Evolutionary conservation across 139 green algal species (phyloP).

Genomic region (Chlorella ohadii): DNA sequence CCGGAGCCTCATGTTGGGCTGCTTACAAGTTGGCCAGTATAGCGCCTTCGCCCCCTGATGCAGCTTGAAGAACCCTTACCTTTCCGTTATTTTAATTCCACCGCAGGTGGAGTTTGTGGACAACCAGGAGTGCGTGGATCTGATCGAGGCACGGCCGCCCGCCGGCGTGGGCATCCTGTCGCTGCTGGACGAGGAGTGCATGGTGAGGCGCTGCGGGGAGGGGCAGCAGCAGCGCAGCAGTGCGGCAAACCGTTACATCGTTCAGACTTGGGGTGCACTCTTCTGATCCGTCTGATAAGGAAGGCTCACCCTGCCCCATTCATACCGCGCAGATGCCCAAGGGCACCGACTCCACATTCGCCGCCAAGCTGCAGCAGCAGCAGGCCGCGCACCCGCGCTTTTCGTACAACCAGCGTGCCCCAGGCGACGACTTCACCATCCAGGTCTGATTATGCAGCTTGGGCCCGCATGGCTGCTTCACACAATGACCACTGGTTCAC

Average conservation of each 20-base stretch:
- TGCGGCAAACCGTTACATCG: too few relatives aligned
- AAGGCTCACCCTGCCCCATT: too few relatives aligned
- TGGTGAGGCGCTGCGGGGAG: slow-evolving; percentile 47
- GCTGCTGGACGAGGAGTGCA: slow-evolving; percentile 90
- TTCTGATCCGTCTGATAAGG: too few relatives aligned
- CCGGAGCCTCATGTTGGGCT: too few relatives aligned
- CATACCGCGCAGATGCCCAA: slow-evolving; percentile 36
- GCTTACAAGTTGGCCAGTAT: too few relatives aligned
- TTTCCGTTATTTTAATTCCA: neutral
- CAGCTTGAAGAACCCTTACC: neutral
- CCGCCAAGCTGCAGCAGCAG: slow-evolving; percentile 55
- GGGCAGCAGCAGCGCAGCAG: too few relatives aligned
- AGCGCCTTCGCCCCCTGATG: too few relatives aligned
- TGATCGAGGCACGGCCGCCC: slow-evolving; percentile 78
- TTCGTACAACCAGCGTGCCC: slow-evolving; percentile 43
- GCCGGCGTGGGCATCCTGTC: slow-evolving; percentile 83
- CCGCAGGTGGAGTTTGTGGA: slow-evolving; percentile 87
- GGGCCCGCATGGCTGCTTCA: too few relatives aligned
- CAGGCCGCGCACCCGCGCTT: slow-evolving; percentile 65
- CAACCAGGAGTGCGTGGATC: slow-evolving; percentile 91
- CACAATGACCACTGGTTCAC: too few relatives aligned
- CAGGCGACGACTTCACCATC: slow-evolving; percentile 72
- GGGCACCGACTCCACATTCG: slow-evolving; percentile 56
- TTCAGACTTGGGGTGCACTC: too few relatives aligned
- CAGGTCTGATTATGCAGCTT: too few relatives aligned